Conservation (phyloP, 2,329 filamentous ascomycete species). For the Verticillium dahliae region DNA sequence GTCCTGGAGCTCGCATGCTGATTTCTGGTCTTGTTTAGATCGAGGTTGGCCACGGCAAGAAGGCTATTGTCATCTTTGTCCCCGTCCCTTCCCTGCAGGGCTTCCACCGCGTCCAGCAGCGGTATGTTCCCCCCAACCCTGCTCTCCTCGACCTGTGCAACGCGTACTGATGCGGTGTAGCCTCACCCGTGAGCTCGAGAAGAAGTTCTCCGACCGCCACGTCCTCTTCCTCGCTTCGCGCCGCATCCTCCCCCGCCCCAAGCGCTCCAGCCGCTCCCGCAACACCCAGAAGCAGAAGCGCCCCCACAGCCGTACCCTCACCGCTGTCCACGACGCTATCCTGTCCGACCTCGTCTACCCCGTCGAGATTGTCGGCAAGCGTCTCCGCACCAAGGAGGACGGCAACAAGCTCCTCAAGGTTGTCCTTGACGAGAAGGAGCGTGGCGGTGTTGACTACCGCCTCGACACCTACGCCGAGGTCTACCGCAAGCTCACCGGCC, state of each 20-base stretch:
- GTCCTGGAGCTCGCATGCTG: conserved; percentile 72
- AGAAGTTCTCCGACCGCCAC: conserved; percentile 99
- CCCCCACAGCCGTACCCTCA: conserved; percentile 93
- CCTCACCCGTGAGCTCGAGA: conserved; percentile 99
- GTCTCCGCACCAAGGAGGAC: conserved; percentile 97
- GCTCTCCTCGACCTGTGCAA: neutral
- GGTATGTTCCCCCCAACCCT: conserved; percentile 55
- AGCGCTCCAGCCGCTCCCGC: conserved; percentile 95
- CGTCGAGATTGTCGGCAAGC: conserved; percentile 99
- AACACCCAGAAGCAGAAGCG: conserved; percentile 98
- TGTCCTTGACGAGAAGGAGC: conserved; percentile 99
- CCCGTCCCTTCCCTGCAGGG: conserved; percentile 95
- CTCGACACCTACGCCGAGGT: conserved; percentile 99
- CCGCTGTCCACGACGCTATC: conserved; percentile 97
- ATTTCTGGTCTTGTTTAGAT: conserved; percentile 70
- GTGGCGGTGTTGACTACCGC: conserved; percentile 97
- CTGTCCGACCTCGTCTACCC: conserved; percentile 97
- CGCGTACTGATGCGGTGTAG: conserved; percentile 35
- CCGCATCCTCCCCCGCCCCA: conserved; percentile 97
- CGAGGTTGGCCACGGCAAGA: conserved; percentile 99
- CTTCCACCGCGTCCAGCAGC: conserved; percentile 99
- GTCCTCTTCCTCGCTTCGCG: conserved; percentile 98
- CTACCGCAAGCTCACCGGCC: conserved; percentile 96
- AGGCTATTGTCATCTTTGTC: conserved; percentile 99
- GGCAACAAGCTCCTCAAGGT: conserved; percentile 98